Conservation (phyloP, 495 filamentous ascomycete genomes). For the Hypomontagnella submonticulosa region DNA sequence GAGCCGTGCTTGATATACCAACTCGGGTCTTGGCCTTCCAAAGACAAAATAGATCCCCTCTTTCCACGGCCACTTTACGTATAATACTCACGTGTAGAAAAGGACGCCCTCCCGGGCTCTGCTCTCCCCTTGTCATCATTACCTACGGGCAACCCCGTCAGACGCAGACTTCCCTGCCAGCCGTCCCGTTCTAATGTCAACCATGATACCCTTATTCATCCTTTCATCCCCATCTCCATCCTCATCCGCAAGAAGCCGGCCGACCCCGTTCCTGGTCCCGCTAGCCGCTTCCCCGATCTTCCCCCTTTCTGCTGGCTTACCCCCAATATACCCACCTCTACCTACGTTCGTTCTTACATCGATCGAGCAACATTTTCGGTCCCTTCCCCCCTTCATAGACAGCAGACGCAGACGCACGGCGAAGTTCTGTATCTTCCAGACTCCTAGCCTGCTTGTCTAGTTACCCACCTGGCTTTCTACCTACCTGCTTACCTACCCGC, state of each 20-base stretch:
- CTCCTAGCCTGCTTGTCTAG: conserved; percentile 26
- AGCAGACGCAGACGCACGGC: conserved; percentile 4
- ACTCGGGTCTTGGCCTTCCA: conserved; percentile 28
- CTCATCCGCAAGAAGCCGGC: conserved; percentile 39
- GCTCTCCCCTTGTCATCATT: background rate
- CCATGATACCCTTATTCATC: conserved; percentile 38
- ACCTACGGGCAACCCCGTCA: conserved; percentile 33
- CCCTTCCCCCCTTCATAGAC: conserved; percentile 5
- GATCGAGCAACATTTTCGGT: conserved; percentile 6
- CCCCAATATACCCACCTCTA: conserved; percentile 17
- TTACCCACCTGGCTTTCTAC: conserved; percentile 10
- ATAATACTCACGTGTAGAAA: conserved; percentile 32
- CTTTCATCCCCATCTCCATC: conserved; percentile 23
- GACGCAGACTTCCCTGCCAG: conserved; percentile 22
- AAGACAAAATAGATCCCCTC: conserved; percentile 32
- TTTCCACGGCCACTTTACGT: conserved; percentile 19
- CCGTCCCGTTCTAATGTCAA: conserved; percentile 32
- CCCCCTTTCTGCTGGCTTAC: conserved; percentile 15
- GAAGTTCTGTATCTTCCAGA: conserved; percentile 11
- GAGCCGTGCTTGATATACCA: conserved; percentile 21
- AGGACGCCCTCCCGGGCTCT: conserved; percentile 3
- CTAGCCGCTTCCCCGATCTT: conserved; percentile 33
- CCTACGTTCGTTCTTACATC: conserved; percentile 16
- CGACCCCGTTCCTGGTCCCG: conserved; percentile 26
- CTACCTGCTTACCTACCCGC: conserved; percentile 20